A percentile compares a stretch with the other conserved stretches of the same genome.
Evolutionary conservation across 164 flowering plant genomes (phyloP).

Genomic region (Cinnamomum micranthum): DNA sequence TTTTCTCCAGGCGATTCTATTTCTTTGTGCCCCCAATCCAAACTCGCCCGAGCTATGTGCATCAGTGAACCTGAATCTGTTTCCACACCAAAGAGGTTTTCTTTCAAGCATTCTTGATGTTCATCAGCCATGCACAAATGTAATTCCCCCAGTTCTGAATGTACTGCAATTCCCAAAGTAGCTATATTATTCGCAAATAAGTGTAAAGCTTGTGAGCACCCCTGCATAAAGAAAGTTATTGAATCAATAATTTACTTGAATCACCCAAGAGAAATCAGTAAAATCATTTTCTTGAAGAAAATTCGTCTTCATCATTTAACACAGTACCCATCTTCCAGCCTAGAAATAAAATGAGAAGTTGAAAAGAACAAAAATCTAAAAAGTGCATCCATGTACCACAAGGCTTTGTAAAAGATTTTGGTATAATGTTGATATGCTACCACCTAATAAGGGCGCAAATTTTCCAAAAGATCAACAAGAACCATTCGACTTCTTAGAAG

Average conservation of each 20-base stretch:
- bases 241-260: slow-evolving; percentile 2
- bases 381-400: too few relatives aligned
- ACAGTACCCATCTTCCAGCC: too few relatives aligned
- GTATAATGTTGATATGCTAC: too few relatives aligned
- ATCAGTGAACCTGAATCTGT: slow-evolving; percentile 77
- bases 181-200: slow-evolving; percentile 88
- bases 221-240: slow-evolving; percentile 39
- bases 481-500: too few relatives aligned
- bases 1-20: slow-evolving; percentile 57
- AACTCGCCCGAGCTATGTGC: slow-evolving; percentile 74
- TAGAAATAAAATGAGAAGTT: too few relatives aligned
- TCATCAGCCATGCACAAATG: slow-evolving; percentile 91
- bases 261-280: too few relatives aligned
- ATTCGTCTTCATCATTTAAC: too few relatives aligned
- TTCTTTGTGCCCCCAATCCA: slow-evolving; percentile 90
- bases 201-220: slow-evolving; percentile 92
- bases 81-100: slow-evolving; percentile 77
- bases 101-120: slow-evolving; percentile 79
- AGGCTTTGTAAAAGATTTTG: too few relatives aligned
- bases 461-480: too few relatives aligned
- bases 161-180: slow-evolving; percentile 58
- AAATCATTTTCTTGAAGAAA: too few relatives aligned
- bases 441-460: too few relatives aligned
- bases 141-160: slow-evolving; percentile 86
- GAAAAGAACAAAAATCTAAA: too few relatives aligned